Base-by-base conservation (phyloP, 2,329 filamentous ascomycete species). In the Cytospora mali region DNA sequence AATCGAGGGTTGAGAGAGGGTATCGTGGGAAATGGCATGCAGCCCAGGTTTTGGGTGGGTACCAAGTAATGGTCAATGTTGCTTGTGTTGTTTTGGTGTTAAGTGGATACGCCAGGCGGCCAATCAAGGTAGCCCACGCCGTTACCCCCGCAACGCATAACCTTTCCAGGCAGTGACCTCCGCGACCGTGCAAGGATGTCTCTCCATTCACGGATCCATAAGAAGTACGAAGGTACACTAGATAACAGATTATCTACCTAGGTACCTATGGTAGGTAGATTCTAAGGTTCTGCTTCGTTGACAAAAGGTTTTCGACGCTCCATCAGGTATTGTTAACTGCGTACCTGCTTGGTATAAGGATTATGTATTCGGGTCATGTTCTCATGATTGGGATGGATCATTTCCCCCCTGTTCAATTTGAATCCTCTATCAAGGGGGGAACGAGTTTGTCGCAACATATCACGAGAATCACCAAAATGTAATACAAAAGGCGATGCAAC, bases 71-170 rank as follows among this genome's bases (percentile, higher is more conserved):
- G n/a, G 42, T 23, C 31, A 39, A 21, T 46, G 42, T 46, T 46
- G 42, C n/a, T 11, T 46, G n/a, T 23, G 42, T 46, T 46, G 42
- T 42, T 42, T 18, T n/a, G 18, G 39, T 21, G 18, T 6, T 23
- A n/a, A n/a, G 42, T 65, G 62, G 59, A 42, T 28, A n/a, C 6
- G 25, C 18, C 9, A 21, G 6, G 14, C 6, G 39, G 62, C 62
- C 62, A 65, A 65, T 65, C n/a, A 56, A 27, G 35, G 5, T 0
- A 49, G 7, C 33, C 23, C 35, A 39, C 52, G 18, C 56, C 63
- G 64, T 65, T 65, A 63, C 64, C 64, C 58, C 61, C 64, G 61
- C 64, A 65, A 65, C 64, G 61, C 31, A 50, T 25, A 53, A 51
- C 55, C 55, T 31, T 11, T 52, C 49, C 21, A 49, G 58, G 58